Base-by-base conservation (phyloP, 1,139 yeast species). In the Kurtzmaniella quercitrusa region DNA sequence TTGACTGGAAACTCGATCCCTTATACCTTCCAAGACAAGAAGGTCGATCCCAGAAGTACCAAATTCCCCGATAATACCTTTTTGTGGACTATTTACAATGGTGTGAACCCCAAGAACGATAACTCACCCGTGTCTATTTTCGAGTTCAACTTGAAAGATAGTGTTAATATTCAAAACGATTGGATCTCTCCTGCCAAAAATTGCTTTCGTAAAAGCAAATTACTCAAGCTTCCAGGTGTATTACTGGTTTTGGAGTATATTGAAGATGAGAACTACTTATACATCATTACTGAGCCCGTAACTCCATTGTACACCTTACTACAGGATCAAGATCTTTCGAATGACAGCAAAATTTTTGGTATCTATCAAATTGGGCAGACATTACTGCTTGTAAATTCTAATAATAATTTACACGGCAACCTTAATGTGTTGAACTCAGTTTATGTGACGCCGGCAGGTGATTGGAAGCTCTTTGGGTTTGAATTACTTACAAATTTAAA, bases 401-500 rank as follows among this genome's bases (percentile, higher is more conserved):
- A 79, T 45, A 64, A 72, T 18, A 78, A 84, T 22, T 66, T 84
- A 2, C 85, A 87, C 53, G 93, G 91, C 2, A 80, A 81, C 46
- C 54, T 89, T 33, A 71, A 77, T 47, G 43, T 58, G 11, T 53
- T 66, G 22, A 71, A 76, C 35, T 76, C 87, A 0, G 72, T 91
- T 0, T 88, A 65, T 59, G 80, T 88, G 12, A 84, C 77, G 44
- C 49, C 48, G 12, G 75, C 71, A 18, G 95, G 96, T 7, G 95
- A 87, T 54, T 88, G 96, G 94, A 84, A 82, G 46, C 59, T 91
- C 20, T 86, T 87, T 50, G 96, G 96, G 1, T 79, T 89, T 53
- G 98, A 91, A 59, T 61, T 86, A 3, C 70, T 85, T 44, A 74
- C 84, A 1, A 78, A 73, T 48, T 54, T 71, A 44, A 65, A 64